A percentile compares a stretch with the other conserved stretches of the same genome.
phyloP scores from a whole-genome alignment of 129 eudicot genomes.

The Lactuca sativa region DNA sequence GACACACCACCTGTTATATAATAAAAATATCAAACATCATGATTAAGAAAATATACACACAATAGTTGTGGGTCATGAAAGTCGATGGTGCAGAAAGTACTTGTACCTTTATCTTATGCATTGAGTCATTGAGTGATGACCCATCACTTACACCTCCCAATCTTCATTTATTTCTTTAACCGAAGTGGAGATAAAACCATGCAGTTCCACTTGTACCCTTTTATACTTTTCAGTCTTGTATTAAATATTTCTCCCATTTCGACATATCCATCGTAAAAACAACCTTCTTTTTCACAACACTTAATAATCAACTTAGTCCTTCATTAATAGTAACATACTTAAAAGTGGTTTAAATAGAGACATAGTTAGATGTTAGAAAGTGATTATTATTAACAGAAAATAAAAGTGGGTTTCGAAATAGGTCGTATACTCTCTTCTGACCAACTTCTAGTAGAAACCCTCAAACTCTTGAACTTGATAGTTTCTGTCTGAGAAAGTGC shows the following conservation, averaged over 20 bases:
- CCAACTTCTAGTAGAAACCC: too few relatives aligned
- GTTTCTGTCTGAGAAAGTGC: too few relatives aligned
- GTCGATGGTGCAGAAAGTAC: constrained; percentile 24
- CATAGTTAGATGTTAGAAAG: too few relatives aligned
- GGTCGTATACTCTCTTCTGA: too few relatives aligned
- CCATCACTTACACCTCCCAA: constrained; percentile 23
- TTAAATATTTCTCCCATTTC: not conserved
- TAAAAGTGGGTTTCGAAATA: too few relatives aligned
- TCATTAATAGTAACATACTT: not conserved
- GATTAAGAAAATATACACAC: constrained; percentile 11
- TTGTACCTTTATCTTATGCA: constrained; percentile 24
- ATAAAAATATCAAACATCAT: constrained; percentile 6
- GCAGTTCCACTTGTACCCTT: constrained; percentile 20
- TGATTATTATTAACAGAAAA: too few relatives aligned
- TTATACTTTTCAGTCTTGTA: constrained; percentile 16
- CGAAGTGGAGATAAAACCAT: constrained; percentile 18
- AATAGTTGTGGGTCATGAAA: constrained; percentile 21
- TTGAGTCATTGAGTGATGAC: not conserved
- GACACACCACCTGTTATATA: not conserved
- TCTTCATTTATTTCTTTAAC: constrained; percentile 32
- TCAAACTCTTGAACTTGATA: too few relatives aligned
- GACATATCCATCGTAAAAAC: not conserved
- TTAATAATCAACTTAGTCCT: too few relatives aligned
- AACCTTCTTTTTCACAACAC: not conserved
- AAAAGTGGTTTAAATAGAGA: not conserved